phyloP scores from a whole-genome alignment of 129 eudicot genomes.

The Chrysanthemum seticuspe region DNA sequence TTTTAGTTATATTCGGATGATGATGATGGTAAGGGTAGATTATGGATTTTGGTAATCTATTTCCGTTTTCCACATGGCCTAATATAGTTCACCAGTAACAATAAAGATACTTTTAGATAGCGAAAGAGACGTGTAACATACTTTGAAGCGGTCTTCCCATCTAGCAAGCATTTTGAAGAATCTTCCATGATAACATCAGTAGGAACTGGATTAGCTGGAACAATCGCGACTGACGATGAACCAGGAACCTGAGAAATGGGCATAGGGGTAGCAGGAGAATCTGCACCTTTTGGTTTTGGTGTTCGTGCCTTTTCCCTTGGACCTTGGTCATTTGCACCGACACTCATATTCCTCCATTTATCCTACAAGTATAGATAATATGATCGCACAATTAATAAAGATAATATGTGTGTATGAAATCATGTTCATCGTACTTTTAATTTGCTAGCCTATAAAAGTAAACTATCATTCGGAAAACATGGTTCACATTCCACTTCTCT shows the following conservation, averaged over 20 bases:
- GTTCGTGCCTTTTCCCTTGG: constrained; percentile 72
- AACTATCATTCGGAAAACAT: too few species aligned
- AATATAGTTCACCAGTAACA: too few species aligned
- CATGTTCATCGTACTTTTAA: too few species aligned
- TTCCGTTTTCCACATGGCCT: too few species aligned
- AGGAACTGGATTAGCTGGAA: constrained; percentile 38
- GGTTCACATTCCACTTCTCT: too few species aligned
- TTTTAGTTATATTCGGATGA: too few species aligned
- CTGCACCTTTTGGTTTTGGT: constrained; percentile 43
- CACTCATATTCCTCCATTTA: constrained; percentile 93
- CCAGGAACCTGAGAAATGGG: constrained; percentile 28
- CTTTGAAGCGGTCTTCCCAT: constrained; percentile 69
- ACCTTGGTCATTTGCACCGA: constrained; percentile 63
- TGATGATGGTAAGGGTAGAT: too few species aligned
- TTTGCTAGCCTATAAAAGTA: too few species aligned
- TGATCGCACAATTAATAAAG: background rate
- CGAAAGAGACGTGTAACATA: constrained; percentile 15
- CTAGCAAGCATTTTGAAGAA: constrained; percentile 46
- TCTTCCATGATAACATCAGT: constrained; percentile 51
- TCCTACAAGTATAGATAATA: constrained; percentile 41
- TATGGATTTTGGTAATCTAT: too few species aligned
- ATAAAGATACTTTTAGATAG: too few species aligned
- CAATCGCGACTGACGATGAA: constrained; percentile 5
- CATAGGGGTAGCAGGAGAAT: too few species aligned
- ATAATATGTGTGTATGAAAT: background rate